These are phyloP conservation scores for Tulasnella sp. DNA, from an alignment of 768 basidiomycete species.

Conservation along the genomic window DNA sequence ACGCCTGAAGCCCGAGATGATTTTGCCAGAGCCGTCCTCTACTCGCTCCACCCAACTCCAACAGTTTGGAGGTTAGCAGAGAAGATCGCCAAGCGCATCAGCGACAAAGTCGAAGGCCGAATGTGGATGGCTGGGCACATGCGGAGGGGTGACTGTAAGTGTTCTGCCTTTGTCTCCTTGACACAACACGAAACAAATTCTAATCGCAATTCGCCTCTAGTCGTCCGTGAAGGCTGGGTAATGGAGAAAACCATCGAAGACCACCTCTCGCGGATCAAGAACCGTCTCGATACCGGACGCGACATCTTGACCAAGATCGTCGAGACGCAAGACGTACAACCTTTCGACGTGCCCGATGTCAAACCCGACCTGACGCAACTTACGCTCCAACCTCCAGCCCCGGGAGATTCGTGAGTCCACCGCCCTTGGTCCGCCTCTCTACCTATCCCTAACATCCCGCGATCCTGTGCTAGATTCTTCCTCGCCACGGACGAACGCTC, in stretches of 20 bases:
- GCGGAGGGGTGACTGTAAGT: constrained; percentile 21
- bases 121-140: constrained; percentile 21
- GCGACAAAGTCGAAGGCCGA: constrained; percentile 16
- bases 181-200: no score
- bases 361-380: constrained; percentile 11
- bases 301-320: constrained; percentile 1
- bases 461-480: constrained; percentile 21
- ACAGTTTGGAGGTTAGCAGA: constrained; percentile 25
- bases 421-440: not conserved
- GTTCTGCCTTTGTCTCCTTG: no score
- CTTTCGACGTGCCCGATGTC: constrained; percentile 13
- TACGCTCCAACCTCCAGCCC: constrained; percentile 10
- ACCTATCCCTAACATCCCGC: not conserved
- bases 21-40: constrained; percentile 29
- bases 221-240: constrained; percentile 28
- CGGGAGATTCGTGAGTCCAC: constrained; percentile 18
- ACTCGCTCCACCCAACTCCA: constrained; percentile 25
- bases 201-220: no score
- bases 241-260: constrained; percentile 28
- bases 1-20: constrained; percentile 25
- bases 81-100: constrained; percentile 28
- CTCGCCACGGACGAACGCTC: constrained; percentile 33
- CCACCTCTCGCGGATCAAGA: constrained; percentile 29
- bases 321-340: not conserved
- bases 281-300: constrained; percentile 24